Base-by-base conservation (phyloP, 108 stramenopile genomes). In the Mediolabrus comicus region DNA sequence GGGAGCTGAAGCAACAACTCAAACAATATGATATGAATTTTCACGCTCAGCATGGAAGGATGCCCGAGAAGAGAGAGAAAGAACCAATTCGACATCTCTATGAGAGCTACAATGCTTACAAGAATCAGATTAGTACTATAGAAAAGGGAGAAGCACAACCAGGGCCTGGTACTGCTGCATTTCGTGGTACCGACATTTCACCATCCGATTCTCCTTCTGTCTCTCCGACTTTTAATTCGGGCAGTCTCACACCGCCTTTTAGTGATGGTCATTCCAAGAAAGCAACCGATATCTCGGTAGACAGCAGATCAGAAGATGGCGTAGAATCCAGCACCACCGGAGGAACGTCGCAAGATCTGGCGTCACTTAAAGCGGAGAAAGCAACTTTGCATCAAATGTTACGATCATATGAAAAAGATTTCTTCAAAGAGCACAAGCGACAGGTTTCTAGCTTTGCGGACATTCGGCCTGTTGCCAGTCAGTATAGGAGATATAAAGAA, bases 21-120 rank as follows among this genome's bases (percentile, higher is more conserved):
- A 91, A 92, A 63, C 78, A 88, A 57, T 98, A 96, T 70, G 98
- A 98, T 79, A 86, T 91, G 86, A 79, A 87, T 49, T 98, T 97
- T 70, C 83, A 83, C 14, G 53, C 75, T 25, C 70, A 82, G 38
- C 88, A 96, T 59, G 94, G 93, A 11, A 83, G 97, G 38, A 93
- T 94, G 96, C 98, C 98, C 0, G 85, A 86, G 6, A 96, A 97
- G 81, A 86, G 88, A 22, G 98, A 98, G 59, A 98, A 98, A 80
- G 98, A 98, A 68, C 97, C 98, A n/a, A 98, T 98, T 59, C 88
- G 98, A 27, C 92, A 95, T 64, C 72, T 97, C 17, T 98, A 98
- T 66, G 98, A 98, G 72, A 73, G 80, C 38, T 98, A 98, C 80
- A 97, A 98, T 72, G 75, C 83, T 17, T 75, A 95, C 67, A 98